These are phyloP conservation scores for Leptographium galeiforme DNA, from an alignment of 2,329 filamentous ascomycete genomes.

Conservation along the genomic window DNA sequence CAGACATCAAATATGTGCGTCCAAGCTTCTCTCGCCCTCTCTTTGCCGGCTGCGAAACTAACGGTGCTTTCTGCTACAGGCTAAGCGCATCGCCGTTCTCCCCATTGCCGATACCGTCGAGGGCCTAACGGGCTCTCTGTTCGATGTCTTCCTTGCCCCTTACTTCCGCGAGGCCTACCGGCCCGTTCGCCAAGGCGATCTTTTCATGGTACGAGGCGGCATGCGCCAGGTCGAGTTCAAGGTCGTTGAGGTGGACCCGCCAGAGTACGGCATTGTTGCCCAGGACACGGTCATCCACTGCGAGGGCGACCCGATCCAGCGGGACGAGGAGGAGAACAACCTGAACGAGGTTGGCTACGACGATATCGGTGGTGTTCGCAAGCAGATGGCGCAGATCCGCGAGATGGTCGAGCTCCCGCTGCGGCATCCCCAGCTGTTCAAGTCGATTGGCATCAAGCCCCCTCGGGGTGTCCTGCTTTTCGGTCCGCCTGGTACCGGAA, in stretches of 20 bases:
- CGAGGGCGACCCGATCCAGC: conserved; percentile 90
- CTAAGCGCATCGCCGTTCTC: conserved; percentile 96
- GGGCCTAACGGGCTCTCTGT: conserved; percentile 91
- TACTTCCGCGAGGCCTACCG: conserved; percentile 99
- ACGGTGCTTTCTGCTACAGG: conserved; percentile 36
- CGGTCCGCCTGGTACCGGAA: conserved; percentile 96
- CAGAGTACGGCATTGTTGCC: conserved; percentile 96
- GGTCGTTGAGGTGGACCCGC: conserved; percentile 95
- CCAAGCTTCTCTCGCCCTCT: neutral
- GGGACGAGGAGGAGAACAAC: conserved; percentile 98
- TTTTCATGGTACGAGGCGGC: conserved; percentile 93
- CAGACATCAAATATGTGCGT: conserved; percentile 95
- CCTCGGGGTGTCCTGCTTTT: conserved; percentile 94
- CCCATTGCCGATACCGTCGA: conserved; percentile 97
- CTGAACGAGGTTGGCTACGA: conserved; percentile 98
- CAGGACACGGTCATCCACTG: conserved; percentile 99
- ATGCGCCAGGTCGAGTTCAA: conserved; percentile 99
- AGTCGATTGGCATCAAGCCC: conserved; percentile 99
- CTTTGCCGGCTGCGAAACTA: conserved; percentile 13
- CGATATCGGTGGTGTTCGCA: conserved; percentile 97
- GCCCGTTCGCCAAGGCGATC: conserved; percentile 90
- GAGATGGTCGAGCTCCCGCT: conserved; percentile 96
- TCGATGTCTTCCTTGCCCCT: conserved; percentile 97
- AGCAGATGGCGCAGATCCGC: conserved; percentile 99
- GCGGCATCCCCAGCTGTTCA: conserved; percentile 96